A percentile compares a stretch with the other conserved stretches of the same genome.
Evolutionary conservation across 495 filamentous ascomycete species (phyloP).

Genomic region (Podospora tetraspora): DNA sequence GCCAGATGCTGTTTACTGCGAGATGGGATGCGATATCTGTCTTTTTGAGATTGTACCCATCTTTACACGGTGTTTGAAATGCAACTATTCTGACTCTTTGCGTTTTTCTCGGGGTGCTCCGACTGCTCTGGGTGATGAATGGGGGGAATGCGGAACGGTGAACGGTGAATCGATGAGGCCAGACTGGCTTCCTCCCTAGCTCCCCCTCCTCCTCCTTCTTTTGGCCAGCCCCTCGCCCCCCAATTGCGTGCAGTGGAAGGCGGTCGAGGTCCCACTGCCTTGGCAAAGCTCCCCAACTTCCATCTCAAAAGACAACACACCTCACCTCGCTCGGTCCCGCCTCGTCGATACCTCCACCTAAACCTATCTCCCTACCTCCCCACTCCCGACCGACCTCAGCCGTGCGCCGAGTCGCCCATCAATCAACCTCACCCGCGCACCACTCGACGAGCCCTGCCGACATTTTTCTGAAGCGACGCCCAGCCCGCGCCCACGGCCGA

Average conservation of each 20-base stretch:
- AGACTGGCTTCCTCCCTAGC: constrained; percentile 24
- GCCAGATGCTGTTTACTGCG: not conserved
- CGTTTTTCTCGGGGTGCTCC: not conserved
- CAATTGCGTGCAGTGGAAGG: constrained; percentile 13
- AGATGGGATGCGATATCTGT: not conserved
- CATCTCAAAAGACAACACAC: constrained; percentile 6
- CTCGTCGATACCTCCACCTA: not conserved
- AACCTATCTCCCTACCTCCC: not conserved
- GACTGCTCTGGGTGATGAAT: not conserved
- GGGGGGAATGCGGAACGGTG: not conserved
- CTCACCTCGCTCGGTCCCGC: not conserved
- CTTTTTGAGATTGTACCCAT: not conserved
- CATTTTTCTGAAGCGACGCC: constrained; percentile 2
- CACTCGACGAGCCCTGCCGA: not conserved
- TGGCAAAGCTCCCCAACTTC: constrained; percentile 12
- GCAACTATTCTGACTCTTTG: not conserved
- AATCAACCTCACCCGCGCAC: not conserved
- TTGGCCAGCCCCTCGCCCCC: constrained; percentile 17
- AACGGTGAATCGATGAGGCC: constrained; percentile 20
- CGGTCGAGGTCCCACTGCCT: constrained; percentile 8
- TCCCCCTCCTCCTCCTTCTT: not conserved
- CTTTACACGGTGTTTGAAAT: not conserved
- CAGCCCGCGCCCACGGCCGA: constrained; percentile 8
- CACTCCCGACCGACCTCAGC: not conserved
- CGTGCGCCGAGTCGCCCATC: not conserved